Conservation (phyloP, 73 alveolate species). For the Stentor coeruleus region DNA sequence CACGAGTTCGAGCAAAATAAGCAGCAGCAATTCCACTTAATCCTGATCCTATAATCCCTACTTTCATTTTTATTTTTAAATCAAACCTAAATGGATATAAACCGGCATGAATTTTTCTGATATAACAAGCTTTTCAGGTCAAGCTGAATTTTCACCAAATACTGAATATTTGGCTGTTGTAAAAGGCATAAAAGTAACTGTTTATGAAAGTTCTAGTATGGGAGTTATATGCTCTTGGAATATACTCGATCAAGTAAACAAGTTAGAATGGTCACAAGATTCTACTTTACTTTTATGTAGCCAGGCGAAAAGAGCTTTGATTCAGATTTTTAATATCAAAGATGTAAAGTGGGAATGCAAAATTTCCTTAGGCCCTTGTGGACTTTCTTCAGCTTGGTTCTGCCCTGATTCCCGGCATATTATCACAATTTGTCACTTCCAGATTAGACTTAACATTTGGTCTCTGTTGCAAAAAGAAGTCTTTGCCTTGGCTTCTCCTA, state of each 20-base stretch:
- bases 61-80: background rate
- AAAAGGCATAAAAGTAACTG: background rate
- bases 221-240: background rate
- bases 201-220: background rate
- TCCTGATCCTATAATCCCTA: background rate
- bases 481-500: background rate
- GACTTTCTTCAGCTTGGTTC: constrained; percentile 20
- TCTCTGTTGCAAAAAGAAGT: background rate
- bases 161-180: constrained; percentile 1
- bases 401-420: constrained; percentile 4
- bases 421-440: background rate
- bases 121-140: constrained; percentile 2
- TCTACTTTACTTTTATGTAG: background rate
- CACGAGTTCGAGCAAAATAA: background rate
- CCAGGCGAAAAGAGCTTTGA: background rate
- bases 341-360: constrained; percentile 10
- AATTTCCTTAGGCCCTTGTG: background rate
- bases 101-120: constrained; percentile 22
- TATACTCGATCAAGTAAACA: background rate
- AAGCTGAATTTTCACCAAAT: constrained; percentile 13
- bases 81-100: too few relatives aligned
- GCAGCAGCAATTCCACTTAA: background rate
- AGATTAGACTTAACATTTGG: constrained; percentile 1
- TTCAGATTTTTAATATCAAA: background rate
- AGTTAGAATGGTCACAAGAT: constrained; percentile 16